A percentile compares a stretch with the other conserved stretches of the same genome.
phyloP scores from a whole-genome alignment of 768 basidiomycete species.

The Cytidiella melzeri region DNA sequence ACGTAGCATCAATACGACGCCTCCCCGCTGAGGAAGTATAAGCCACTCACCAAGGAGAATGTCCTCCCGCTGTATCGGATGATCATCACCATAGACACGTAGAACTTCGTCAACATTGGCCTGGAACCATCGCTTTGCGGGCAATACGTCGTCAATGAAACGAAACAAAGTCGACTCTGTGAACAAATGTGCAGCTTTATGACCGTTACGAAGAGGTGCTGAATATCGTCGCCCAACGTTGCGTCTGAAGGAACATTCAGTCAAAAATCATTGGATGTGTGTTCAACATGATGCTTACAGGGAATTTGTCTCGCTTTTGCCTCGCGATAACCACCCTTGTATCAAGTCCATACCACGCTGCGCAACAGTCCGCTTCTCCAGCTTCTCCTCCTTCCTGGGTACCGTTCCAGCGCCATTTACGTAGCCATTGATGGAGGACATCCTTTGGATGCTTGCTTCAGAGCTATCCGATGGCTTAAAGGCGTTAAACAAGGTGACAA shows the following conservation, averaged over 20 bases:
- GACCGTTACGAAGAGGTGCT: slow-evolving; percentile 56
- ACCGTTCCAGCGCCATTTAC: slow-evolving; percentile 45
- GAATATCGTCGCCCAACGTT: slow-evolving; percentile 46
- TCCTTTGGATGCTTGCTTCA: slow-evolving; percentile 34
- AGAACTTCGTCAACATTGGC: slow-evolving; percentile 61
- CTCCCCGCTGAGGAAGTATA: neutral
- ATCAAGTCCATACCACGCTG: slow-evolving; percentile 52
- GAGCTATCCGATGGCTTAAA: slow-evolving; percentile 45
- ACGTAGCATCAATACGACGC: neutral
- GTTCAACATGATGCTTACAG: neutral
- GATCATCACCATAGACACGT: slow-evolving; percentile 40
- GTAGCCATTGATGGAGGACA: slow-evolving; percentile 61
- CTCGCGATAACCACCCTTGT: slow-evolving; percentile 39
- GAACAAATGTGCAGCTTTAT: slow-evolving; percentile 60
- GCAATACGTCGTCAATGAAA: slow-evolving; percentile 56
- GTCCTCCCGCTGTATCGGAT: slow-evolving; percentile 30
- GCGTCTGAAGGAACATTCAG: slow-evolving; percentile 28
- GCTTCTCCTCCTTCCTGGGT: slow-evolving; percentile 29
- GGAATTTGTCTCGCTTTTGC: slow-evolving; percentile 23
- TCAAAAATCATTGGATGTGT: neutral
- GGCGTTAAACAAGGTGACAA: slow-evolving; percentile 69
- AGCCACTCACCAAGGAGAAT: slow-evolving; percentile 29
- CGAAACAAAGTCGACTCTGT: slow-evolving; percentile 66
- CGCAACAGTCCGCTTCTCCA: slow-evolving; percentile 53
- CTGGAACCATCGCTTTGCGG: slow-evolving; percentile 70